Evolutionary conservation across 306 rosid genomes (phyloP).

Genomic region (Rosa multiflora): DNA sequence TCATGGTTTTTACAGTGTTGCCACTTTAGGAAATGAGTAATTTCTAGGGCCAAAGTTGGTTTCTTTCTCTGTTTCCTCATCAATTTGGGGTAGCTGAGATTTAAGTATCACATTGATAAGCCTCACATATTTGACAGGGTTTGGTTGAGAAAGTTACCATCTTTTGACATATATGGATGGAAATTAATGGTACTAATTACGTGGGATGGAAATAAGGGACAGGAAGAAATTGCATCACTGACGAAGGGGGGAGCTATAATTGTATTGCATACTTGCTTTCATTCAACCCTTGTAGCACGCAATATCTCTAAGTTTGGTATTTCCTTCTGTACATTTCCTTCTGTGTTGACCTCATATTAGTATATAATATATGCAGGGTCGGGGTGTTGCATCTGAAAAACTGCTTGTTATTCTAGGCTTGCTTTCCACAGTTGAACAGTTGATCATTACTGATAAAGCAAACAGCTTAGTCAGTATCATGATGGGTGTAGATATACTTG

Average conservation of each 20-base stretch:
- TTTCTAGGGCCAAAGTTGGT: neutral
- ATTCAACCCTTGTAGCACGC: conserved; percentile 28
- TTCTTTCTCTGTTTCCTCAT: neutral
- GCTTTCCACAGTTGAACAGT: neutral
- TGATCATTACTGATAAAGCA: neutral
- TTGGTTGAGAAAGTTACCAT: neutral
- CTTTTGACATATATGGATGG: neutral
- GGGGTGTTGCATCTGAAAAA: neutral
- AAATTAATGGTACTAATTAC: neutral
- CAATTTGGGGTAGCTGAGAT: neutral
- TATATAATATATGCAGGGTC: neutral
- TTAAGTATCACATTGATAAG: neutral
- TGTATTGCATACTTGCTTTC: neutral
- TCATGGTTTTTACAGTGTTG: neutral
- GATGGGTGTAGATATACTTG: neutral
- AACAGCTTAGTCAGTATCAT: neutral
- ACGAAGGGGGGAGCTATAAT: neutral
- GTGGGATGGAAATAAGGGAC: neutral
- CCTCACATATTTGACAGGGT: neutral
- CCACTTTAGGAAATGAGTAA: neutral
- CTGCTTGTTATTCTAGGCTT: neutral
- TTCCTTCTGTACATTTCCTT: neutral
- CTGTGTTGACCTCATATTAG: neutral
- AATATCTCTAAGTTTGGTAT: neutral
- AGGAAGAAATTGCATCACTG: neutral